These are phyloP conservation scores for Cinchona pubescens DNA, from an alignment of 257 asterid genomes.

Conservation along the genomic window DNA sequence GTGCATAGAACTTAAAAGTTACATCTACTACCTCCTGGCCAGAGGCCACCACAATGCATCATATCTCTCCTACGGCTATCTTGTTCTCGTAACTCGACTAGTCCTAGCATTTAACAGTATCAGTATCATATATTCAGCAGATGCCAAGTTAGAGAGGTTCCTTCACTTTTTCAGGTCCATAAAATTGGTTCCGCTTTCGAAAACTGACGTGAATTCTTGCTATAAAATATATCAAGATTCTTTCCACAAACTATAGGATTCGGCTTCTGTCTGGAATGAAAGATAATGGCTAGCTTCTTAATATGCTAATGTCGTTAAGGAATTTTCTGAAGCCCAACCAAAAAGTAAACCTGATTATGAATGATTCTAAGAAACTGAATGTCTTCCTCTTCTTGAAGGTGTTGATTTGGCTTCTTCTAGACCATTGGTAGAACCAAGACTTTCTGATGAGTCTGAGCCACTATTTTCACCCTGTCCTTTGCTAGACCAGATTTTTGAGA, in stretches of 20 bases:
- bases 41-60: background rate
- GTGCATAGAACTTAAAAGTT: background rate
- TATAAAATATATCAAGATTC: background rate
- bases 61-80: background rate
- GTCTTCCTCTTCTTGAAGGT: conserved; percentile 71
- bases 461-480: conserved; percentile 73
- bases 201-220: background rate
- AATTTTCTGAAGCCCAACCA: conserved; percentile 5
- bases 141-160: background rate
- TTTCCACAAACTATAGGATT: conserved; percentile 32
- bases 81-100: background rate
- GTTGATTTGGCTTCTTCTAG: conserved; percentile 66
- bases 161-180: conserved; percentile 1
- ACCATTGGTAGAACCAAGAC: conserved; percentile 66
- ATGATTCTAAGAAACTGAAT: conserved; percentile 67
- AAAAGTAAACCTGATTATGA: background rate
- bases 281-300: conserved; percentile 16
- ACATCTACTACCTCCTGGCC: conserved; percentile 4
- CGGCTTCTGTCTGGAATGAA: conserved; percentile 17
- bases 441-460: conserved; percentile 90
- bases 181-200: background rate
- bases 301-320: conserved; percentile 17
- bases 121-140: background rate
- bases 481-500: conserved; percentile 79
- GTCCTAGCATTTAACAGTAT: conserved; percentile 6